Evolutionary conservation across 352 stramenopile genomes (phyloP).

Genomic region (Globisporangium sylvaticum): DNA sequence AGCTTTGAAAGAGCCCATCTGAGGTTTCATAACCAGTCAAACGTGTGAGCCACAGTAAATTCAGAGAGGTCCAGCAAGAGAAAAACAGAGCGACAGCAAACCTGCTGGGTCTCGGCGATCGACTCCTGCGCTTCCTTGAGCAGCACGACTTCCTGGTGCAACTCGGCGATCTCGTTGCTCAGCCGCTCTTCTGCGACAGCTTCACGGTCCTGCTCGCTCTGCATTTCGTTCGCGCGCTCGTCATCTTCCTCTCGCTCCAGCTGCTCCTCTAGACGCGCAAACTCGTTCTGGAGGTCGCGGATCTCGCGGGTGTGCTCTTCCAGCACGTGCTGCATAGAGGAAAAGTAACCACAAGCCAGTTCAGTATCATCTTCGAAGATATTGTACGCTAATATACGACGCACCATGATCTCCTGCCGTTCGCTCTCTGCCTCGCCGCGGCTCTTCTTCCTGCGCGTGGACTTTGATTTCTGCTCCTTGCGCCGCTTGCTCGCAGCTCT

Average conservation of each 20-base stretch:
- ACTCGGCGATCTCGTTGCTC: conserved; percentile 40
- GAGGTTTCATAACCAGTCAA: neutral
- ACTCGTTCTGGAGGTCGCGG: conserved; percentile 48
- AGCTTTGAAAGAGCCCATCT: conserved; percentile 55
- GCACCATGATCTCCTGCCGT: conserved; percentile 10
- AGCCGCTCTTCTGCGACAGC: conserved; percentile 36
- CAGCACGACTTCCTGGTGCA: conserved; percentile 59
- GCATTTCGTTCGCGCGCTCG: conserved; percentile 11
- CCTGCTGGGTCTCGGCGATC: conserved; percentile 41
- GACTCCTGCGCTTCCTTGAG: conserved; percentile 48
- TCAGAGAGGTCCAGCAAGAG: neutral
- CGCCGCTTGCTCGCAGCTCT: conserved; percentile 12
- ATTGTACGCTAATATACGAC: neutral
- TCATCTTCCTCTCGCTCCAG: conserved; percentile 33
- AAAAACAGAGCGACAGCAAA: conserved; percentile 13
- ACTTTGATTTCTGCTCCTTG: conserved; percentile 7
- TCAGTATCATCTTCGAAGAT: neutral
- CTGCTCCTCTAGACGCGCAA: conserved; percentile 29
- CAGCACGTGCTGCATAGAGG: conserved; percentile 29
- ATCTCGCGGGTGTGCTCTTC: conserved; percentile 47
- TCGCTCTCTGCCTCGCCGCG: conserved; percentile 8
- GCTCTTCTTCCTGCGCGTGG: conserved; percentile 28
- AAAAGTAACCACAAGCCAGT: neutral
- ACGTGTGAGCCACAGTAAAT: neutral
- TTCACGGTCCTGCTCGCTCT: conserved; percentile 31